A percentile compares a stretch with the other conserved stretches of the same genome.
These are phyloP conservation scores for Rhizophagus sp. DNA, from an alignment of 192 early-diverging fungal genomes.

Conservation along the genomic window DNA sequence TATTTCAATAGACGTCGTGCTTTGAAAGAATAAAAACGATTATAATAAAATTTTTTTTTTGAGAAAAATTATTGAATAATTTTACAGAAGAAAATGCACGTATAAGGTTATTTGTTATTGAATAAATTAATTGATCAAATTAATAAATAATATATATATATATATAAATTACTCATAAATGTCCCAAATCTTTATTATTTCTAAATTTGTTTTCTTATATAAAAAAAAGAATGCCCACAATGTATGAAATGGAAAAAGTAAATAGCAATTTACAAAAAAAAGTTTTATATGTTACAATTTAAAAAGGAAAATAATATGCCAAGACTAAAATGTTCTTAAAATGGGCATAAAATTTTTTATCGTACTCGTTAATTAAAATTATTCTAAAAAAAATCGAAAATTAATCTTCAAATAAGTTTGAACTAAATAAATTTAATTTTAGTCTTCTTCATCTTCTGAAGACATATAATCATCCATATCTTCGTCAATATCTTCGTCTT, in stretches of 20 bases:
- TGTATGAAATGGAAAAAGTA: background rate
- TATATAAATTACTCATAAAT: slow-evolving; percentile 15
- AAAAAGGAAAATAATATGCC: background rate
- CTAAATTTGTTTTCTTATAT: background rate
- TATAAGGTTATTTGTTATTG: no score
- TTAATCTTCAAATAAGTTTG: background rate
- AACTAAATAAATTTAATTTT: background rate
- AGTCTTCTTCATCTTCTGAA: slow-evolving; percentile 40
- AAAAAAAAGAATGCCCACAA: background rate
- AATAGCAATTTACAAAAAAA: slow-evolving; percentile 16
- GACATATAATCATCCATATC: slow-evolving; percentile 37
- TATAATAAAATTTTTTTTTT: background rate
- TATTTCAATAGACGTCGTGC: slow-evolving; percentile 1
- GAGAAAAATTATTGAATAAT: no score
- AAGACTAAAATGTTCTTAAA: background rate
- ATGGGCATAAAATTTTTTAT: slow-evolving; percentile 1
- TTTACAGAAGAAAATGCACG: no score
- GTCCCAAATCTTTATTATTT: slow-evolving; percentile 3
- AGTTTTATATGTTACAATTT: slow-evolving; percentile 13
- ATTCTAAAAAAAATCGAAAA: slow-evolving; percentile 1
- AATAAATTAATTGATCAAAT: background rate
- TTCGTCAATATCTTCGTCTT: slow-evolving; percentile 40
- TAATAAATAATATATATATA: background rate
- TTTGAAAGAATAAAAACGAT: background rate
- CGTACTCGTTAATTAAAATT: background rate